Evolutionary conservation across 331 rosid genomes (phyloP).

Genomic region (Quercus lobata): DNA sequence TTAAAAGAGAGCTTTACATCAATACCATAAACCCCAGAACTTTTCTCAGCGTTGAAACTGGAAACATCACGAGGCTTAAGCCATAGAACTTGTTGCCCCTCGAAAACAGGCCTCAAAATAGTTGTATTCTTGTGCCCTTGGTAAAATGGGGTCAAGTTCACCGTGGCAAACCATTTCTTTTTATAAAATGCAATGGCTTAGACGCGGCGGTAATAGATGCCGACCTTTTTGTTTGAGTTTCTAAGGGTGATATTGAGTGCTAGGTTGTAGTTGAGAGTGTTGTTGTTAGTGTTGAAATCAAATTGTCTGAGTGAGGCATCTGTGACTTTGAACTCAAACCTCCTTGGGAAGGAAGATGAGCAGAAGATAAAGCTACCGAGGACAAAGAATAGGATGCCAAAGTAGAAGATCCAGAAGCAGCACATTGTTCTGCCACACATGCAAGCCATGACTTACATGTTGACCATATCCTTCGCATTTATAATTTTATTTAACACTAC

Average conservation of each 20-base stretch:
- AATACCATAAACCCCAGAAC: slow-evolving; percentile 19
- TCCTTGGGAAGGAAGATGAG: too few relatives aligned
- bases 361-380: too few relatives aligned
- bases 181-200: slow-evolving; percentile 18
- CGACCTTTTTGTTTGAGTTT: not conserved
- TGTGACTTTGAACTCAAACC: not conserved
- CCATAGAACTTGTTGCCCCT: not conserved
- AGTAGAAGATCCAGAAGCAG: too few relatives aligned
- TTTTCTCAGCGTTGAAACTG: slow-evolving; percentile 16
- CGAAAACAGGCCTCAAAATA: not conserved
- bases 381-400: too few relatives aligned
- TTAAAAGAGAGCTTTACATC: slow-evolving; percentile 18
- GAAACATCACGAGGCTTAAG: slow-evolving; percentile 3
- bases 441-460: too few relatives aligned
- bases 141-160: slow-evolving; percentile 13
- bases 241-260: not conserved
- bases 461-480: too few relatives aligned
- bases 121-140: slow-evolving; percentile 37
- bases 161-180: not conserved
- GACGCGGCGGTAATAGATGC: slow-evolving; percentile 13
- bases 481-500: too few relatives aligned
- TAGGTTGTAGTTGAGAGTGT: not conserved
- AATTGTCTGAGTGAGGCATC: not conserved
- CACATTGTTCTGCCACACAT: too few relatives aligned
- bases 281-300: not conserved